A percentile compares a stretch with the other conserved stretches of the same genome.
These are phyloP conservation scores for Cudoniella acicularis DNA, from an alignment of 495 filamentous ascomycete genomes.

Conservation along the genomic window DNA sequence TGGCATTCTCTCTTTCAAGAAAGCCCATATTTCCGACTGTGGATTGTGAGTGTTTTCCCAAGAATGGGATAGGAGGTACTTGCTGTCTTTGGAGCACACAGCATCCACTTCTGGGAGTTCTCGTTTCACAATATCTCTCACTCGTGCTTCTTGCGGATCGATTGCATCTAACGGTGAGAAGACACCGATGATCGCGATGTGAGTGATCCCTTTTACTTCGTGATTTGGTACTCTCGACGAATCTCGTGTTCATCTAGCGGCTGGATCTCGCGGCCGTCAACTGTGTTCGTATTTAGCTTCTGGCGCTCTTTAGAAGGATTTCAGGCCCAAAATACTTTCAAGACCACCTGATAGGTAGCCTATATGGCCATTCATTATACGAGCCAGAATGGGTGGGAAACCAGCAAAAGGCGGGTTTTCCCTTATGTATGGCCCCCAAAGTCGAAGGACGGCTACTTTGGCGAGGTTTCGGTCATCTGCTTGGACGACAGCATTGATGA, in stretches of 20 bases:
- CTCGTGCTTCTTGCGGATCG: slow-evolving; percentile 45
- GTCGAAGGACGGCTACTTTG: not conserved
- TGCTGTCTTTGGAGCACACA: slow-evolving; percentile 40
- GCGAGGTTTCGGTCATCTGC: not conserved
- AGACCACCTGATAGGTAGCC: not conserved
- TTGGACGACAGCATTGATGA: not conserved
- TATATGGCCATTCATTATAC: not conserved
- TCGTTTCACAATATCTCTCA: slow-evolving; percentile 36
- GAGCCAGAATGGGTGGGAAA: not conserved
- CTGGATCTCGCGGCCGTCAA: no score
- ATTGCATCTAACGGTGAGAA: slow-evolving; percentile 54
- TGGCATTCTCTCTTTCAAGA: slow-evolving; percentile 48
- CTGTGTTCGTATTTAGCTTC: no score
- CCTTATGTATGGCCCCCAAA: not conserved
- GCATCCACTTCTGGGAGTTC: slow-evolving; percentile 46
- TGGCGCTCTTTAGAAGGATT: no score
- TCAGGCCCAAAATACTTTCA: not conserved
- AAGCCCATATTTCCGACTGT: slow-evolving; percentile 41
- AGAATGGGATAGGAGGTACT: not conserved
- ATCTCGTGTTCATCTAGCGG: no score
- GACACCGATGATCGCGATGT: slow-evolving; percentile 52
- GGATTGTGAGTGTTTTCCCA: not conserved
- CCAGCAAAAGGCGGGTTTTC: not conserved
- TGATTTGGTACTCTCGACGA: no score
- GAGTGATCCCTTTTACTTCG: no score